Evolutionary conservation across 75 land plant genomes (phyloP), one percentile per base, ranked within the genome.

Genomic region (Pinus albicaulis): DNA sequence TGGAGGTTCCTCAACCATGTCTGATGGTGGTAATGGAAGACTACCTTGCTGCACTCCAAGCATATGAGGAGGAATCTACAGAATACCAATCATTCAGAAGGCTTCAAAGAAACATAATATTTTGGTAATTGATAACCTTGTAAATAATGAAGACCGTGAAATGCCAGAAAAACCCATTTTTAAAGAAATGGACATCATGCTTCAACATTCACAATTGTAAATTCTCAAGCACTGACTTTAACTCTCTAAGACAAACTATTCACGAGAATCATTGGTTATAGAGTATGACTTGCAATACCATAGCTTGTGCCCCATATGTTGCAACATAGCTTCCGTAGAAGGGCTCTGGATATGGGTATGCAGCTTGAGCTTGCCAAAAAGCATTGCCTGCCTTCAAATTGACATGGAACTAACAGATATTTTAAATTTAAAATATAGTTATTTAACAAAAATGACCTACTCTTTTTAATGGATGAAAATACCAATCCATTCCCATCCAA

Each of bases 11-110:
- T 84, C 79, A 20, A 82, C 80, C 82, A 88, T 66, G 77, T 80
- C 88, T 57, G 90, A 73, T 10, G 93, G 95, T 48, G 92, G 94
- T 74, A 92, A 80, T 55, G 94, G 94, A 57, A 92, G 76, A 66
- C 94, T 85, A 76, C 84, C 82, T 69, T 84, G 89, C 73, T 84
- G 92, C 74, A 89, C 78, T 28, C 94, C 94, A 79, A 90, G 80
- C 78, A 86, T 75, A 55, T 85, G 90, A 57, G 87, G 84, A 76
- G 87, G 94, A 61, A 89, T 85, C 92, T 89, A 68, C 71, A n/a
- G 0, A 41, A 28, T 20, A 28, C n/a, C 10, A 12, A 41, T 20
- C 24, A 68, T 41, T 68, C 4, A 38, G 11, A 68, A 41, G 71
- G 71, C 12, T 68, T 44, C 38, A 68, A 20, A 38, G 41, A 41